phyloP scores from a whole-genome alignment of 768 basidiomycete species.

The Pisolithus marmoratus region DNA sequence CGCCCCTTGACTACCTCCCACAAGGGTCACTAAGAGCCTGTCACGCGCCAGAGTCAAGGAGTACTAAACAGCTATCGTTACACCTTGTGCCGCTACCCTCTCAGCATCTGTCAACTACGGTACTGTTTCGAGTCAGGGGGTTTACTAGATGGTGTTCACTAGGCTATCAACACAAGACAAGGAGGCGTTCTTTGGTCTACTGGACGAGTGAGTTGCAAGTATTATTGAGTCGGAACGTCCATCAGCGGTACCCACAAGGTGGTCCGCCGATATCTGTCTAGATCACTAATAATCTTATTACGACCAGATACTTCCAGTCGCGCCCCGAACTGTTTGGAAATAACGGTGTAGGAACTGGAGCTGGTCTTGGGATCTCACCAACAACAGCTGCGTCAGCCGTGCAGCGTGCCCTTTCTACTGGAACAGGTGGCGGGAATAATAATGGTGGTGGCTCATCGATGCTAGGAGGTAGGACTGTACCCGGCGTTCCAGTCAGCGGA shows the following conservation, averaged over 20 bases:
- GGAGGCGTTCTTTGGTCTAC: conserved; percentile 72
- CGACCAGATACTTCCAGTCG: conserved; percentile 61
- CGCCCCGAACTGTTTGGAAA: conserved; percentile 58
- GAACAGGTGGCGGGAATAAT: conserved; percentile 31
- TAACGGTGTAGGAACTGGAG: conserved; percentile 15
- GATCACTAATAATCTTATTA: not conserved
- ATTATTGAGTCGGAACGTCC: not conserved
- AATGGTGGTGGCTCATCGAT: conserved; percentile 32
- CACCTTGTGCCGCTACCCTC: too few relatives aligned
- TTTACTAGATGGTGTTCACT: conserved; percentile 65
- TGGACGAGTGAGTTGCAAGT: conserved; percentile 58
- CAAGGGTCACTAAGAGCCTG: too few relatives aligned
- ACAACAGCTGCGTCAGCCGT: conserved; percentile 37
- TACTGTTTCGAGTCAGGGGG: too few relatives aligned
- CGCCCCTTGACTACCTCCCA: too few relatives aligned
- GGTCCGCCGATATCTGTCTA: not conserved
- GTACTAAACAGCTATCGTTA: too few relatives aligned
- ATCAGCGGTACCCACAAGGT: not conserved
- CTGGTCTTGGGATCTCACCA: conserved; percentile 11
- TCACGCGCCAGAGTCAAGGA: too few relatives aligned
- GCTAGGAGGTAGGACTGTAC: conserved; percentile 32
- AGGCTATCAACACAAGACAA: conserved; percentile 64
- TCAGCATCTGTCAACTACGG: too few relatives aligned
- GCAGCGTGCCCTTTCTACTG: conserved; percentile 39
- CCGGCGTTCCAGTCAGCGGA: conserved; percentile 17